phyloP scores from a whole-genome alignment of 2,329 filamentous ascomycete species.

The Neofusicoccum umdonicola region DNA sequence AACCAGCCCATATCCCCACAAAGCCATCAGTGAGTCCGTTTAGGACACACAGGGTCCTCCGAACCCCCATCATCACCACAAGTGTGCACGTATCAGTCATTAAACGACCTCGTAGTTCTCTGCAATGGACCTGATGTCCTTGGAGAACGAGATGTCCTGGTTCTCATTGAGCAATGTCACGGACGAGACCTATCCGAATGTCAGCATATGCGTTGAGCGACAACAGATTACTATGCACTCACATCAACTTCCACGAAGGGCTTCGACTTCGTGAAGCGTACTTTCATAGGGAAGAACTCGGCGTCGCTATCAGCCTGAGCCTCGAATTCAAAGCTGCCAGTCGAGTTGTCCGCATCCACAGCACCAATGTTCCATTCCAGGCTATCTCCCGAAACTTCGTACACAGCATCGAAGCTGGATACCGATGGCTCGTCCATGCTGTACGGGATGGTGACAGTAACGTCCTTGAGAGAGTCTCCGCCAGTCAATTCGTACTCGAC shows the following conservation, averaged over 20 bases:
- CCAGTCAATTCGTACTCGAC: conserved; percentile 94
- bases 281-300: conserved; percentile 97
- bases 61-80: conserved; percentile 17
- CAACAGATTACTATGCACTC: conserved; percentile 44
- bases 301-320: conserved; percentile 82
- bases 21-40: background rate
- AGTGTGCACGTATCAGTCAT: conserved; percentile 5
- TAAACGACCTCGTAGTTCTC: conserved; percentile 77
- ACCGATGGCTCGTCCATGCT: conserved; percentile 79
- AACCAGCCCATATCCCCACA: background rate
- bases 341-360: conserved; percentile 77
- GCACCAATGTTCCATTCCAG: conserved; percentile 91
- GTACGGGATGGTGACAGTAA: conserved; percentile 85
- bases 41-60: background rate
- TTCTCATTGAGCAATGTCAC: conserved; percentile 72
- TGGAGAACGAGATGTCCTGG: conserved; percentile 78
- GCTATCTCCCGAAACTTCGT: conserved; percentile 89
- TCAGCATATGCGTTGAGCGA: background rate
- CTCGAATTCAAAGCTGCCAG: conserved; percentile 92
- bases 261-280: conserved; percentile 79
- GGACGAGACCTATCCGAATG: conserved; percentile 57
- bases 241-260: conserved; percentile 95
- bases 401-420: conserved; percentile 89
- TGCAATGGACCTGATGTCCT: conserved; percentile 73
- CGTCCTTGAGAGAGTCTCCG: conserved; percentile 74